Base-by-base conservation (phyloP, 768 basidiomycete species). In the Auricularia sp. region DNA sequence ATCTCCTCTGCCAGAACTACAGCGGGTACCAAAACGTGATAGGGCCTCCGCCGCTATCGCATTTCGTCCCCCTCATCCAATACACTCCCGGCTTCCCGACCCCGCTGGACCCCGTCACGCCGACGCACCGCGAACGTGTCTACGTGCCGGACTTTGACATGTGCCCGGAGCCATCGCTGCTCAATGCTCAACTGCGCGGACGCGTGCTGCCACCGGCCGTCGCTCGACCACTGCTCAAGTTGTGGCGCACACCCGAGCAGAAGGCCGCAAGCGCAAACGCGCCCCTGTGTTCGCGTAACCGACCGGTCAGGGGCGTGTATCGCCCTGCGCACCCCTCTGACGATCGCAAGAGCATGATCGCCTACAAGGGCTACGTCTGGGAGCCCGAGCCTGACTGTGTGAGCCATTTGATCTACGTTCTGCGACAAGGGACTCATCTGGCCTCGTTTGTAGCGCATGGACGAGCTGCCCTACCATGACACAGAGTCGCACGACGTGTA, bases 291-390 rank as follows among this genome's bases (percentile, higher is more conserved):
- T 59, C 56, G 56, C 23, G 56, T 10, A 10, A 59, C 23, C 56
- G 34, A 0, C 56, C 56, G 14, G 56, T 59, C 23, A 6, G 14
- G 23, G 56, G 56, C 23, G 56, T 34, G 23, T 59, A 59, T 59
- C 56, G 56, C 23, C 16, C 56, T 4, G 23, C 23, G 21, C 56
- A 59, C 56, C 56, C 56, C 6, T 59, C 56, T 3, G 56, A 59
- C 29, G 14, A 34, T 8, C 21, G 56, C 23, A 59, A 35, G 56
- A 59, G 56, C 34, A 29, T 59, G 56, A 35, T 59, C 29, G 12
- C 56, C 11, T 59, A 29, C 56, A 59, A 59, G 56, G 56, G 56
- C 12, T 59, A 59, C 34, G 56, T 59, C 21, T 59, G 56, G 56
- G 56, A 59, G 56, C 56, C 56, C 4, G 56, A 59, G 23, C 56